Evolutionary conservation across 2,329 filamentous ascomycete species (phyloP).

Genomic region (Kalaharituber pfeilii): DNA sequence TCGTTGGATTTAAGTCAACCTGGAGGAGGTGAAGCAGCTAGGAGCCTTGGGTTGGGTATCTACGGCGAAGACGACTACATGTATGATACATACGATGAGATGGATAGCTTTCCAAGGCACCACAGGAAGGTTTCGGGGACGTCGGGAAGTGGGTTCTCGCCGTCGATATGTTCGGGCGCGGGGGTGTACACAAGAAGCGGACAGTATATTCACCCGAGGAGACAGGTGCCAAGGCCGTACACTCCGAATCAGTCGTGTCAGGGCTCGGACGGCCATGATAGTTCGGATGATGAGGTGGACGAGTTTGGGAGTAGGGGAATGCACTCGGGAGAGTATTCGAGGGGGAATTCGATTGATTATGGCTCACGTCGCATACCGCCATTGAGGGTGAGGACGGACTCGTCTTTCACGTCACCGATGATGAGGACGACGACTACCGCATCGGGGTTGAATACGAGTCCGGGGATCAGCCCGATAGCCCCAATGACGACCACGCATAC

Average conservation of each 20-base stretch:
- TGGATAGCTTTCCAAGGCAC: constrained; percentile 1
- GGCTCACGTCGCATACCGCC: constrained; percentile 11
- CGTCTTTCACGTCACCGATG: constrained; percentile 9
- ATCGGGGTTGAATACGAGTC: constrained; percentile 5
- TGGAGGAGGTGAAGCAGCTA: constrained; percentile 15
- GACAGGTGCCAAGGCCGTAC: constrained; percentile 17
- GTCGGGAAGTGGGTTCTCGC: background rate
- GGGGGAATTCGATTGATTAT: constrained; percentile 6
- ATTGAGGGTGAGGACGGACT: constrained; percentile 11
- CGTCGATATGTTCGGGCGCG: constrained; percentile 8
- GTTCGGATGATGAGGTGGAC: constrained; percentile 14
- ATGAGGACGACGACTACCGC: constrained; percentile 10
- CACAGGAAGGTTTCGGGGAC: background rate
- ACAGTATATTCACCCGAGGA: constrained; percentile 17
- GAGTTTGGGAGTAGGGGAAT: constrained; percentile 9
- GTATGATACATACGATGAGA: constrained; percentile 16
- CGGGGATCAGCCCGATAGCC: constrained; percentile 3
- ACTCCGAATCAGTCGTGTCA: constrained; percentile 16
- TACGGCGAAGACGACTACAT: constrained; percentile 9
- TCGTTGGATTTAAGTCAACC: constrained; percentile 18
- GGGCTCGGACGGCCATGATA: constrained; percentile 15
- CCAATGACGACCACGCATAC: constrained; percentile 7
- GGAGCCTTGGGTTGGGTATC: constrained; percentile 18
- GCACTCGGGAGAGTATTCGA: constrained; percentile 13
- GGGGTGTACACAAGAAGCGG: constrained; percentile 8